Evolutionary conservation across 192 early-diverging fungal genomes (phyloP).

Genomic region (Rhizophlyctis rosea): DNA sequence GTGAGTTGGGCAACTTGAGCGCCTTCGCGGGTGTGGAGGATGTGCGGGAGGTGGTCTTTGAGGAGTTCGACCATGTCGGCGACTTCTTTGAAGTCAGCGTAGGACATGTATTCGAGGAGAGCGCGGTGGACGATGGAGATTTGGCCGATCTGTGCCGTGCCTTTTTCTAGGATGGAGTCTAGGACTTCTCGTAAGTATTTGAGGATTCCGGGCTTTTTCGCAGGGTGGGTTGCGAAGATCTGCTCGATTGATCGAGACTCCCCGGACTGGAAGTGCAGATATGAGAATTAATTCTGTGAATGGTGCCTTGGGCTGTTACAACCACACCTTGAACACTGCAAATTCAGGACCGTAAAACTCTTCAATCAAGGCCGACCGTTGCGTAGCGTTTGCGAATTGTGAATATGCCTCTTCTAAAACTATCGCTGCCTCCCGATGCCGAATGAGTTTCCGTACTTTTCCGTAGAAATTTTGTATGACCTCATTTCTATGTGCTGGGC

Average conservation of each 20-base stretch:
- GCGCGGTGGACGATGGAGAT: conserved; percentile 83
- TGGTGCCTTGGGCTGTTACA: conserved; percentile 1
- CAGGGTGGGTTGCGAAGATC: conserved; percentile 59
- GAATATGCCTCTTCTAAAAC: conserved; percentile 84
- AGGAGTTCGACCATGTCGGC: conserved; percentile 69
- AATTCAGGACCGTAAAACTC: conserved; percentile 96
- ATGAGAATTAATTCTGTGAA: conserved; percentile 2
- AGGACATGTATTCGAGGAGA: conserved; percentile 77
- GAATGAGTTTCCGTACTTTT: conserved; percentile 76
- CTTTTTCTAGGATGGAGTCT: conserved; percentile 76
- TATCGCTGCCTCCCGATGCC: conserved; percentile 83
- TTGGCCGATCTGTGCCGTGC: conserved; percentile 56
- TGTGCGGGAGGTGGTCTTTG: conserved; percentile 79
- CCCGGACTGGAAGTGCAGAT: conserved; percentile 9
- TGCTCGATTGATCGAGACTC: conserved; percentile 43
- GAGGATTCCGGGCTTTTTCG: conserved; percentile 69
- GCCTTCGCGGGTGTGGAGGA: conserved; percentile 92
- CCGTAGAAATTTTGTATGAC: conserved; percentile 81
- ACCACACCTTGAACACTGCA: conserved; percentile 70
- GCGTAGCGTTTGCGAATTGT: conserved; percentile 71
- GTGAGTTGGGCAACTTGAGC: conserved; percentile 80
- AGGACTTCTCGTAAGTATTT: conserved; percentile 68
- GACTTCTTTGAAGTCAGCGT: conserved; percentile 60
- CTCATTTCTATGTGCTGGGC: conserved; percentile 58
- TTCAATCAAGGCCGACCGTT: conserved; percentile 70